phyloP scores from a whole-genome alignment of 345 rosid genomes.

The Angophora floribunda region DNA sequence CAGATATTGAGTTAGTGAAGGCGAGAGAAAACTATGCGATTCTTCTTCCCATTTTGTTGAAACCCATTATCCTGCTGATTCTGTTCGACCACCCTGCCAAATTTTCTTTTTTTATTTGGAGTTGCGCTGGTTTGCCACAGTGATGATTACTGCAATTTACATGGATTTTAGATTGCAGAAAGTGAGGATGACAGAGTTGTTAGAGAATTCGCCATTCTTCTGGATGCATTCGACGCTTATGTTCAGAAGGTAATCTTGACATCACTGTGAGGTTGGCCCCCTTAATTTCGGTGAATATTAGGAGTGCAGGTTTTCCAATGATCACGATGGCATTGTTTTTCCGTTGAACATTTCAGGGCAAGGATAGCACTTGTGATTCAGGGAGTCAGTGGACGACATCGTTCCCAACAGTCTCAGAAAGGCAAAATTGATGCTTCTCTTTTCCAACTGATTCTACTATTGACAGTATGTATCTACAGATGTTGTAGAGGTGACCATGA shows the following conservation, averaged over 20 bases:
- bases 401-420: conserved; percentile 37
- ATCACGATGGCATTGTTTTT: neutral
- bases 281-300: neutral
- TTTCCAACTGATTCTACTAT: neutral
- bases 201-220: conserved; percentile 61
- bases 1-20: neutral
- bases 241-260: neutral
- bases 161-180: conserved; percentile 53
- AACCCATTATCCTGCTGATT: neutral
- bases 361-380: conserved; percentile 6
- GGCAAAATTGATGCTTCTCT: conserved; percentile 20
- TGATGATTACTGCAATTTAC: conserved; percentile 19
- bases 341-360: conserved; percentile 17
- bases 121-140: neutral
- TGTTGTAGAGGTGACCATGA: neutral
- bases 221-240: conserved; percentile 54
- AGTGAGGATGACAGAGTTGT: conserved; percentile 62
- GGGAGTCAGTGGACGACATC: conserved; percentile 6
- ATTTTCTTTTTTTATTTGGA: neutral
- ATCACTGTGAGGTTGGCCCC: neutral
- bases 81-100: neutral
- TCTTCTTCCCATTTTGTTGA: neutral
- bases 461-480: neutral
- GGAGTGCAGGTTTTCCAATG: neutral
- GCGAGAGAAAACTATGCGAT: neutral